Base-by-base conservation (phyloP, 768 basidiomycete genomes). In the Tylopilus vinaceipallidus region DNA sequence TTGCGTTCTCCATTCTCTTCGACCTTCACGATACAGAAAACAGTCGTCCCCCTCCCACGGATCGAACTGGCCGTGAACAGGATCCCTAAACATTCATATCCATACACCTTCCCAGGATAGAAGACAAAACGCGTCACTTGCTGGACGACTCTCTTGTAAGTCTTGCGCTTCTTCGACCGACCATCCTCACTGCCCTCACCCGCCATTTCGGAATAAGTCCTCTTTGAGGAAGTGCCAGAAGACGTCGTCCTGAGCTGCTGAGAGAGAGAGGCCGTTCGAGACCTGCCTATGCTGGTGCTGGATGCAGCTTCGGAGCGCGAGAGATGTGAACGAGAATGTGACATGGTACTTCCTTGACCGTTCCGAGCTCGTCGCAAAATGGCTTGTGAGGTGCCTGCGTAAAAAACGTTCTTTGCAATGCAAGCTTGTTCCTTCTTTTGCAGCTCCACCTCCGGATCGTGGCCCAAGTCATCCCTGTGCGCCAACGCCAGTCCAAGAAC, bases 401-500 rank as follows among this genome's bases (percentile, higher is more conserved):
- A 20, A 10, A 24, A 11, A 11, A 43, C 16, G 8, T 22, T 29
- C 3, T 16, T 7, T 8, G 5, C 35, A 17, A 12, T 34, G 38
- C 44, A 46, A 1, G 20, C 4, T 14, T 9, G 38, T 22, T 13
- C 13, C 13, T 17, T 23, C 11, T 19, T 11, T 27, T 29, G 24
- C 0, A 51, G 24, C 32, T 3, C 32, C 8, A 51, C 50, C 9
- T 35, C 36, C 2, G 57, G 50, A 17, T 45, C 45, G 10, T 49
- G 40, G 6, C 54, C 56, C 8, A 59, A 13, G 11, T 54, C 33
- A 1, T 47, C 27, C 1, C 20, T 9, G 9, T 44, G 20, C 10
- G 49, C 49, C 7, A 47, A 36, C 6, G 45, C 50, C 12, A 57
- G 54, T 4, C 54, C 54, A 12, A 57, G 50, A 17, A 58, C 9